phyloP scores from a whole-genome alignment of 192 early-diverging fungal species.

The Thamnidium elegans region DNA sequence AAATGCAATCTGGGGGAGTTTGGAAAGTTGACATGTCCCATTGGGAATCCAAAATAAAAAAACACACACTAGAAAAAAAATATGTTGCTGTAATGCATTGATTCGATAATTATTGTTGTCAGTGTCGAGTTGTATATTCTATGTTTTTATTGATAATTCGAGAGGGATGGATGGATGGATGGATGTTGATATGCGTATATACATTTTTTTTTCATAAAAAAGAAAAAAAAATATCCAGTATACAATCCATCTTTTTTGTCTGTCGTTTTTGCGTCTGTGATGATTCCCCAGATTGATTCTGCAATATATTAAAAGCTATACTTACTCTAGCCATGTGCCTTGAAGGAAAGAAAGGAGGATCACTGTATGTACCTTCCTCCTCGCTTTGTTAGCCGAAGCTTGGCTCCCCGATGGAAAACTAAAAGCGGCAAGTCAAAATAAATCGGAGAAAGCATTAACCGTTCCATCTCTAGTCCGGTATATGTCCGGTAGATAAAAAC shows the following conservation, averaged over 20 bases:
- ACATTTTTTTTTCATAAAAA: background rate
- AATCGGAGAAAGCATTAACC: too few relatives aligned
- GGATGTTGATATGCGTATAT: background rate
- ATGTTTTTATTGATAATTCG: background rate
- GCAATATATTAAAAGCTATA: background rate
- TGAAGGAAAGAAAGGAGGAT: conserved; percentile 18
- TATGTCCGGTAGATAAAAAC: background rate
- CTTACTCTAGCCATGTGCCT: conserved; percentile 20
- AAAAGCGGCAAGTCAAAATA: too few relatives aligned
- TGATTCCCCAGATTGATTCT: background rate
- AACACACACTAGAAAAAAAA: too few relatives aligned
- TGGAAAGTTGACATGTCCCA: too few relatives aligned
- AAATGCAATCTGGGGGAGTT: background rate
- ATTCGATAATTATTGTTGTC: background rate
- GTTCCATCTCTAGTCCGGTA: background rate
- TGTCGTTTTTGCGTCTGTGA: background rate
- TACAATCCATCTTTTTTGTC: conserved; percentile 8
- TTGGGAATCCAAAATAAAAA: too few relatives aligned
- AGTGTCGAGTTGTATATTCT: background rate
- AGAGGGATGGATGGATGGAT: conserved; percentile 22
- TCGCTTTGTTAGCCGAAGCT: too few relatives aligned
- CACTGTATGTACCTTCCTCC: too few relatives aligned
- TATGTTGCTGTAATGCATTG: background rate
- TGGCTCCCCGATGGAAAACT: too few relatives aligned
- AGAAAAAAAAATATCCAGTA: background rate